Conservation (phyloP, 495 filamentous ascomycete genomes). For the Pyrenopolyporus hunteri region DNA sequence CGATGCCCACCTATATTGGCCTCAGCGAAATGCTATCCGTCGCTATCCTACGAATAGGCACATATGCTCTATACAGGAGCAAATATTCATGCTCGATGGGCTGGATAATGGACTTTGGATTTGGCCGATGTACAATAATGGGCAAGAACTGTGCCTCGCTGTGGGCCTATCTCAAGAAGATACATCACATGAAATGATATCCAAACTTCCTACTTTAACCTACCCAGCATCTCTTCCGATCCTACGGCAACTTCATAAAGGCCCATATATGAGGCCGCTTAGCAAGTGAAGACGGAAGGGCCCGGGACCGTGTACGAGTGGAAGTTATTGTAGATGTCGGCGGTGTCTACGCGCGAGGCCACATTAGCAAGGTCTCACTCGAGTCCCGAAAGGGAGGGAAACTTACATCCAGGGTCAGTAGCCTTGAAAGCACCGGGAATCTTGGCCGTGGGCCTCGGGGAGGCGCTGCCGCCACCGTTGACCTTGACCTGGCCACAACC, state of each 20-base stretch:
- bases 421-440: conserved; percentile 63
- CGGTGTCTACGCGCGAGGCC: conserved; percentile 26
- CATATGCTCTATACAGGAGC: no score
- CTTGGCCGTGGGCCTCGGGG: conserved; percentile 52
- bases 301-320: conserved; percentile 37
- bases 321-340: conserved; percentile 43
- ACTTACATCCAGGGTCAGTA: conserved; percentile 57
- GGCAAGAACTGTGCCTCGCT: conserved; percentile 9
- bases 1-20: no score
- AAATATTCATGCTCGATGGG: background rate
- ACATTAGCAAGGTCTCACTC: background rate
- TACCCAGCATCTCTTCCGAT: background rate
- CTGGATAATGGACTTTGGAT: background rate
- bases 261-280: background rate
- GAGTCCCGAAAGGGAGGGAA: background rate
- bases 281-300: conserved; percentile 39
- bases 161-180: conserved; percentile 8
- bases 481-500: conserved; percentile 66
- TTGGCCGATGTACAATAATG: background rate
- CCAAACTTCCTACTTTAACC: background rate
- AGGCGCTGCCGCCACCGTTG: conserved; percentile 56
- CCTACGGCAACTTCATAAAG: background rate
- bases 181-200: conserved; percentile 14
- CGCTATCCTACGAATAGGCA: no score
- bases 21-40: no score